Percentiles rank a stretch among this genome's conserved stretches.
These are phyloP conservation scores for Arctium minus DNA, from an alignment of 129 eudicot genomes.

Conservation along the genomic window DNA sequence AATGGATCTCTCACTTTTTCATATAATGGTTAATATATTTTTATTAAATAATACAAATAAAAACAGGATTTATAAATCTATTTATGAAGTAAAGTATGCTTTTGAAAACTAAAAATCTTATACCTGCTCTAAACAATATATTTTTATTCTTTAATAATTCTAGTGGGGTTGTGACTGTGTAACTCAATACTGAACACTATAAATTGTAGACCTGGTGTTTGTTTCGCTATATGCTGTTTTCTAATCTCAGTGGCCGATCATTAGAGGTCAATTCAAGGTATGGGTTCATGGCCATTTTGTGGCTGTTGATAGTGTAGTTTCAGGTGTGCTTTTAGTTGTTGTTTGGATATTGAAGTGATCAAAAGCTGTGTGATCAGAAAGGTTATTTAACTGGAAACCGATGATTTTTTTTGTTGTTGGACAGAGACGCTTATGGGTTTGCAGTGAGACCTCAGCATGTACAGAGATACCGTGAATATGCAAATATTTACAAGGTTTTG, in stretches of 20 bases:
- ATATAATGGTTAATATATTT: neutral
- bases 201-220: neutral
- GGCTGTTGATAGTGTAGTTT: neutral
- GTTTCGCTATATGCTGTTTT: conserved; percentile 7
- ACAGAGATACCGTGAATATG: conserved; percentile 90
- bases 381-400: neutral
- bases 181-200: neutral
- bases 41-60: neutral
- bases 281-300: conserved; percentile 3
- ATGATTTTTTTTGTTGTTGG: conserved; percentile 16
- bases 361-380: neutral
- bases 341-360: neutral
- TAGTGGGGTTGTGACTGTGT: neutral
- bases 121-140: too few relatives aligned
- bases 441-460: conserved; percentile 92
- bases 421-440: conserved; percentile 88
- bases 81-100: neutral
- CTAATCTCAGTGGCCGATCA: neutral
- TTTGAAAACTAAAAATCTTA: neutral
- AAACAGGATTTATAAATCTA: too few relatives aligned
- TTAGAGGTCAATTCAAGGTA: conserved; percentile 23
- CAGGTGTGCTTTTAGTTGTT: neutral
- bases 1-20: neutral
- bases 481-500: conserved; percentile 85
- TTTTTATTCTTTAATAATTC: too few relatives aligned